Conservation (phyloP, 2,329 filamentous ascomycete genomes). For the Xylariaceae sp. region DNA sequence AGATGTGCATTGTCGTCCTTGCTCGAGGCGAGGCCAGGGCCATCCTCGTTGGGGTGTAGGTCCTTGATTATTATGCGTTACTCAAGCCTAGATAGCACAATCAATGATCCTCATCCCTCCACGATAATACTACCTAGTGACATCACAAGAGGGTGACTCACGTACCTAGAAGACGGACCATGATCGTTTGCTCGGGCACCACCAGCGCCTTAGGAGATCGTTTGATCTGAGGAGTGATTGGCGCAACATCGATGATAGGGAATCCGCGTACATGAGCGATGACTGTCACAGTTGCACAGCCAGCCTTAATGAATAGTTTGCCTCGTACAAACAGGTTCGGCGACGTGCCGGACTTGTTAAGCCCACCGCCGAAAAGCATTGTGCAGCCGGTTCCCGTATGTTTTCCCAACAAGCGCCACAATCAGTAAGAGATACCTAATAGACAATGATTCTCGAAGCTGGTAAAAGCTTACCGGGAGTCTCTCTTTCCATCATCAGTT, state of each 20-base stretch:
- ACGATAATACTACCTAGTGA: background rate
- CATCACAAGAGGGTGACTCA: background rate
- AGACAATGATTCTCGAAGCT: background rate
- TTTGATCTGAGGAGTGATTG: background rate
- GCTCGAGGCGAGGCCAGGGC: slow-evolving; percentile 4
- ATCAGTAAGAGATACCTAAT: background rate
- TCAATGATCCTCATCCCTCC: slow-evolving; percentile 9
- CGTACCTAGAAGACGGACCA: too few species aligned
- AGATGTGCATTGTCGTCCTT: slow-evolving; percentile 9
- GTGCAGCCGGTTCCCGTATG: background rate
- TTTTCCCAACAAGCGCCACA: background rate
- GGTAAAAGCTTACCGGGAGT: too few species aligned
- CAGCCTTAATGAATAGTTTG: background rate
- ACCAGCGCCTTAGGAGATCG: background rate
- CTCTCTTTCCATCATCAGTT: too few species aligned
- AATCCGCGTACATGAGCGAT: background rate
- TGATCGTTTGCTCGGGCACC: background rate
- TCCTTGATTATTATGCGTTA: slow-evolving; percentile 17
- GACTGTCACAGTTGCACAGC: background rate
- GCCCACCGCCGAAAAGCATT: background rate
- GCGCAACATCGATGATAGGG: background rate
- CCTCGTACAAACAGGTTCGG: background rate
- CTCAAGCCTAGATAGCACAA: slow-evolving; percentile 13
- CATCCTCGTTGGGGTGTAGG: slow-evolving; percentile 9
- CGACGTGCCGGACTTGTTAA: background rate